Evolutionary conservation across 768 basidiomycete genomes (phyloP).

Genomic region (Termitomyces sp.): DNA sequence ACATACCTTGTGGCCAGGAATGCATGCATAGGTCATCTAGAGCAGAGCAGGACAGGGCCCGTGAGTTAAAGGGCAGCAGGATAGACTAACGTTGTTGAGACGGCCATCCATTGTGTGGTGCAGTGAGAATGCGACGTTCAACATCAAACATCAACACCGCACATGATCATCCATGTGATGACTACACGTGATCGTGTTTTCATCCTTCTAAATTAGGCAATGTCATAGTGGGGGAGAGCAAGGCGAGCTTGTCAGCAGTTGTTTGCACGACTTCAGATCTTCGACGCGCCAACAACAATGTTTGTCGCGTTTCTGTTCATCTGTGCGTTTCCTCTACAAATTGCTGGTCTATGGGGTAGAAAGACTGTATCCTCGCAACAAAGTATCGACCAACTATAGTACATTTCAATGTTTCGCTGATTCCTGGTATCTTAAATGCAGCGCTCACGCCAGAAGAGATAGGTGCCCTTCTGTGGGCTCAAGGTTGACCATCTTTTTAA

Average conservation of each 20-base stretch:
- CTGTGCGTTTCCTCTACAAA: background rate
- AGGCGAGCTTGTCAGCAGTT: background rate
- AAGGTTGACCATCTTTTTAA: constrained; percentile 6
- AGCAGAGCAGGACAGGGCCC: too few relatives aligned
- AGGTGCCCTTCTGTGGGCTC: constrained; percentile 3
- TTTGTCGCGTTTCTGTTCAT: background rate
- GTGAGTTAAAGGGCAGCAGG: too few relatives aligned
- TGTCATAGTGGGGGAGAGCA: too few relatives aligned
- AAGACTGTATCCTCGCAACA: background rate
- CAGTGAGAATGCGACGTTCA: too few relatives aligned
- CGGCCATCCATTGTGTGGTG: too few relatives aligned
- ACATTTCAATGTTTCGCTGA: background rate
- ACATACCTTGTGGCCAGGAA: too few relatives aligned
- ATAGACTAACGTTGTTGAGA: too few relatives aligned
- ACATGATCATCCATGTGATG: too few relatives aligned
- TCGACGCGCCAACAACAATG: background rate
- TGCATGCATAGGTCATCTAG: too few relatives aligned
- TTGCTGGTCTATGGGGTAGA: background rate
- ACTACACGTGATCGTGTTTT: too few relatives aligned
- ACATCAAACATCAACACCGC: too few relatives aligned
- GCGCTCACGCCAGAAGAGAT: constrained; percentile 12
- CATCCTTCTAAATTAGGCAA: too few relatives aligned
- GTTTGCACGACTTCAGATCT: background rate
- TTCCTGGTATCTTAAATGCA: constrained; percentile 1
- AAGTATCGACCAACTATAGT: constrained; percentile 2